Evolutionary conservation across 306 rosid species (phyloP), one percentile per base, ranked within the genome.

Genomic region (Sicyos edulis): DNA sequence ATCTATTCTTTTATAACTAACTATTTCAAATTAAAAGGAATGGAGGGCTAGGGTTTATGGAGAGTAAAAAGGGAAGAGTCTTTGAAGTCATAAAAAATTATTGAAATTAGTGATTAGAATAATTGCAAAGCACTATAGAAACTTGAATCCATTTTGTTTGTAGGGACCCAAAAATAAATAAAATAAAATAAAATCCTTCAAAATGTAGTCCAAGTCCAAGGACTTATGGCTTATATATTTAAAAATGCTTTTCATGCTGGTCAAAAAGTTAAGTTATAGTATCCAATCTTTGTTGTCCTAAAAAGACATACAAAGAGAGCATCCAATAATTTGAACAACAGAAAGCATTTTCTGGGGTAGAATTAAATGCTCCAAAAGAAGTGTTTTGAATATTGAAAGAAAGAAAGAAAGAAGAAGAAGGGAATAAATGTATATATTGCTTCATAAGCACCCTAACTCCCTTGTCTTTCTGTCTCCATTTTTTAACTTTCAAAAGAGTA

Each of bases 261-360:
- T 95, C 97, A 95, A 95, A 91, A 91, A 88, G 96, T 74, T 2
- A 40, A 13, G 32, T 75, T 81, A 80, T 83, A 79, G 80, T 75
- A 86, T 75, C 68, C 74, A 83, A 42, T 75, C 98, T 93, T 93
- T 82, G 84, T 84, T 89, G 88, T 96, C 97, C 95, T 91, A 87
- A 91, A 95, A 95, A 91, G 99, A 95, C 95, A 82, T 85, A 61
- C 87, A n/a, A 81, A 87, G 56, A 87, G 88, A 75, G 76, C 82
- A 91, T 85, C 85, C 84, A 80, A 84, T 86, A 85, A 86, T 88
- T 91, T 87, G 95, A 90, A 65, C 54, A 68, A 86, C 85, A 70
- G 85, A 83, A 84, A 88, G 92, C 90, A 86, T 74, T 78, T 49
- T 80, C 73, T 72, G 45, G 58, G 9, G 58, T 50, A 80, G 76